Evolutionary conservation across 73 alveolate species (phyloP), one percentile per base, ranked within the genome.

Genomic region (Stentor coeruleus): DNA sequence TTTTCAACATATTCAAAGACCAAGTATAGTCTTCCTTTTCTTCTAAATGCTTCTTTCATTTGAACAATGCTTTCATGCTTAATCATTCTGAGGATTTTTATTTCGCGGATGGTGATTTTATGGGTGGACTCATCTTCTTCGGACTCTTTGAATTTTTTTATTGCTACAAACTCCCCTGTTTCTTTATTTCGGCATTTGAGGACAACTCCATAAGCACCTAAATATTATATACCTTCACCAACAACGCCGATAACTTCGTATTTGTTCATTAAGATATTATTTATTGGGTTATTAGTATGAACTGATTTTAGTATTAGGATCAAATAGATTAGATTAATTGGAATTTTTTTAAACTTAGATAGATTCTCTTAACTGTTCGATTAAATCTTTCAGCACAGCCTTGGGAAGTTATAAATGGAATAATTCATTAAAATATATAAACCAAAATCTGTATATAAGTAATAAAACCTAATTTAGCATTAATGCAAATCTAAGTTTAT

Each of bases 51-150:
- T 84, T 97, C 99, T 83, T 95, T 95, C 40, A 95, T 89, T 42
- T 92, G 93, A 41, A 97, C 98, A n/a, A 97, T 92, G 84, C 93
- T 94, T 36, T 88, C 94, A 74, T 97, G 96, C 39, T 95, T 92
- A 20, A 97, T 82, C 92, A 88, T 83, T 79, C 94, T 87, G 3
- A 97, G 88, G 85, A 93, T 89, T 86, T 95, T 94, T 66, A 97
- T 93, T 84, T 97, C 99, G 84, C 99, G 91, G 82, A 92, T 76
- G 82, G 92, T 93, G 55, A 98, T 94, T 82, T 95, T 95, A 83
- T 88, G 91, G 3, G 94, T 96, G 74, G 92, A 85, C 82, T 97
- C 99, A 84, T 95, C 99, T 30, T 97, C 99, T 30, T 92, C 97
- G 3, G 94, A 85, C 76, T 93, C 98, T 83, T 95, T 97, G 87